phyloP scores from a whole-genome alignment of 768 basidiomycete species.

The Mycena indigotica region DNA sequence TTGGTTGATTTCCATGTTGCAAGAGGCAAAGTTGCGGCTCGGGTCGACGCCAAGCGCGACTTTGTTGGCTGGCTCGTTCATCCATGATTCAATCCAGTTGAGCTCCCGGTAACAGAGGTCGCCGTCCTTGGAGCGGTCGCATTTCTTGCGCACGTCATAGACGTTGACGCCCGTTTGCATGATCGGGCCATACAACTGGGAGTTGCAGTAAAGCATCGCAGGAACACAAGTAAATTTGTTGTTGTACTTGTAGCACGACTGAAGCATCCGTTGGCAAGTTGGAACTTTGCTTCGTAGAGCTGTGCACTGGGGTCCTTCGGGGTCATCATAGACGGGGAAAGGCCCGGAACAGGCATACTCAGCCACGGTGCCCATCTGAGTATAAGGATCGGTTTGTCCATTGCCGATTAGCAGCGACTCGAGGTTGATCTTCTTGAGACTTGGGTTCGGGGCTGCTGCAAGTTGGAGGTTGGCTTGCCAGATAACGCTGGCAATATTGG shows the following conservation, averaged over 20 bases:
- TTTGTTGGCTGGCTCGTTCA: conserved; percentile 81
- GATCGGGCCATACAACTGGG: conserved; percentile 70
- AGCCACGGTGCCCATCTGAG: conserved; percentile 78
- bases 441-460: conserved; percentile 42
- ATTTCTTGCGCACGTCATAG: conserved; percentile 81
- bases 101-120: conserved; percentile 79
- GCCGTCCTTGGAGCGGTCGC: conserved; percentile 72
- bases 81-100: conserved; percentile 84
- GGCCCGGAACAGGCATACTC: conserved; percentile 84
- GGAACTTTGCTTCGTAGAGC: conserved; percentile 65
- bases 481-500: conserved; percentile 84
- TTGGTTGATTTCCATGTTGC: conserved; percentile 80
- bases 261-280: conserved; percentile 72
- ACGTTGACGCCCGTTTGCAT: conserved; percentile 79
- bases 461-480: conserved; percentile 73
- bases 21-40: conserved; percentile 61
- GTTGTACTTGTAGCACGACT: conserved; percentile 66
- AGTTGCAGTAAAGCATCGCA: conserved; percentile 78
- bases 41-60: conserved; percentile 75
- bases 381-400: conserved; percentile 80
- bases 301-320: conserved; percentile 65
- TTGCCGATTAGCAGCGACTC: conserved; percentile 86
- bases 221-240: conserved; percentile 70
- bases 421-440: conserved; percentile 75
- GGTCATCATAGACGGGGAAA: conserved; percentile 77